A percentile compares a stretch with the other conserved stretches of the same genome.
These are phyloP conservation scores for Seiridium cupressi DNA, from an alignment of 2,329 filamentous ascomycete genomes.

Conservation along the genomic window DNA sequence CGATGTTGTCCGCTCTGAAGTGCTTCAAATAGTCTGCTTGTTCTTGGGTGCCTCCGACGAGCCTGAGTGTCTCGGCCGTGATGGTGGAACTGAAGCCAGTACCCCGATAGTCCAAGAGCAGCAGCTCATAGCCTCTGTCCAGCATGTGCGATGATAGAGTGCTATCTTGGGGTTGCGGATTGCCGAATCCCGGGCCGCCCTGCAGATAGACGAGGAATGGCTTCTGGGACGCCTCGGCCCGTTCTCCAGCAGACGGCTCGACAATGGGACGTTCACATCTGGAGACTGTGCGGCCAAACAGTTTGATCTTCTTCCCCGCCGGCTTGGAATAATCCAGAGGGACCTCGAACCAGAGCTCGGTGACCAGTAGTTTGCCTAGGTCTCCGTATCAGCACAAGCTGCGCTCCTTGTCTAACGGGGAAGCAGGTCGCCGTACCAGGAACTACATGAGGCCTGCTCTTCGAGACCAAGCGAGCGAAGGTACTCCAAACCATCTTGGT, in stretches of 20 bases:
- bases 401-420: not conserved
- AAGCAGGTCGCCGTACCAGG: constrained; percentile 22
- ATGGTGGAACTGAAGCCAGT: constrained; percentile 83
- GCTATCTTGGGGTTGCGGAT: constrained; percentile 70
- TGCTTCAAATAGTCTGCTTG: constrained; percentile 80
- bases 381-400: not conserved
- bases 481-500: not conserved
- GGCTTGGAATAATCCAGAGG: constrained; percentile 74
- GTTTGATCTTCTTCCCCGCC: constrained; percentile 57
- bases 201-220: constrained; percentile 73
- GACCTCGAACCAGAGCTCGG: constrained; percentile 84
- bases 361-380: constrained; percentile 70
- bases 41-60: constrained; percentile 59
- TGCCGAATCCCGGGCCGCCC: constrained; percentile 82
- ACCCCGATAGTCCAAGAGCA: constrained; percentile 88
- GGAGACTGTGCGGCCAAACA: constrained; percentile 75
- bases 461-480: constrained; percentile 26
- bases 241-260: constrained; percentile 32
- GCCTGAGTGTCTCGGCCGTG: constrained; percentile 67
- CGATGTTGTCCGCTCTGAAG: constrained; percentile 88
- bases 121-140: constrained; percentile 77
- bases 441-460: constrained; percentile 40
- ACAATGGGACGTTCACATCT: constrained; percentile 64
- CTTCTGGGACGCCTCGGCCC: constrained; percentile 35
- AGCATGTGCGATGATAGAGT: constrained; percentile 70